Percentiles rank a stretch among this genome's conserved stretches.
These are phyloP conservation scores for Dalbergia cultrata DNA, from an alignment of 306 rosid genomes.

Conservation along the genomic window DNA sequence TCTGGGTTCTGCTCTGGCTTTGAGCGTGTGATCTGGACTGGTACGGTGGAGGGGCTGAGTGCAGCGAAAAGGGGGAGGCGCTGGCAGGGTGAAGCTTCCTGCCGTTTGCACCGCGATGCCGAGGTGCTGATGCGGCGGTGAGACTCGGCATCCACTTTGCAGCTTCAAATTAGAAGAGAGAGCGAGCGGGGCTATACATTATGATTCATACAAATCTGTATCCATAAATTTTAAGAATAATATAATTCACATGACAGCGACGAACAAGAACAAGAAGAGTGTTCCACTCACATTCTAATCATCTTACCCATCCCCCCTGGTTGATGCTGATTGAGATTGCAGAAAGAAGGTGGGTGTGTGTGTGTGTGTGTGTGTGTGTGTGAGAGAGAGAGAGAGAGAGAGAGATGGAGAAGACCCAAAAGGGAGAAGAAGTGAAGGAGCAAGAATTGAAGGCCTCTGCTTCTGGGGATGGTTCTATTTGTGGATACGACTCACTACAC, in stretches of 20 bases:
- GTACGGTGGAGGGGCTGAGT: too few relatives aligned
- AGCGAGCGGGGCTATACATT: too few relatives aligned
- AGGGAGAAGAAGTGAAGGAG: slow-evolving; percentile 43
- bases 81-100: too few relatives aligned
- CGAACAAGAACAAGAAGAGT: not conserved
- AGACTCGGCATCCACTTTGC: too few relatives aligned
- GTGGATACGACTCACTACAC: slow-evolving; percentile 82
- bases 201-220: not conserved
- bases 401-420: slow-evolving; percentile 52
- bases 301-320: not conserved
- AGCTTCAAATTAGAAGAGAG: too few relatives aligned
- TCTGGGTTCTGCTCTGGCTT: too few relatives aligned
- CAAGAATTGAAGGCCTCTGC: slow-evolving; percentile 35
- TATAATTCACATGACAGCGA: not conserved
- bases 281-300: not conserved
- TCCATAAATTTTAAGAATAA: too few relatives aligned
- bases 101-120: too few relatives aligned
- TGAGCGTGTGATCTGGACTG: too few relatives aligned
- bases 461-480: slow-evolving; percentile 59
- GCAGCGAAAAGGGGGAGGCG: too few relatives aligned
- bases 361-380: too few relatives aligned
- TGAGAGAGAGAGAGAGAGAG: not conserved
- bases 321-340: not conserved
- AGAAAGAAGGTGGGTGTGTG: not conserved
- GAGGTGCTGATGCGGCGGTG: too few relatives aligned